phyloP scores from a whole-genome alignment of 2,329 filamentous ascomycete species.

The Karstenula rhodostoma region DNA sequence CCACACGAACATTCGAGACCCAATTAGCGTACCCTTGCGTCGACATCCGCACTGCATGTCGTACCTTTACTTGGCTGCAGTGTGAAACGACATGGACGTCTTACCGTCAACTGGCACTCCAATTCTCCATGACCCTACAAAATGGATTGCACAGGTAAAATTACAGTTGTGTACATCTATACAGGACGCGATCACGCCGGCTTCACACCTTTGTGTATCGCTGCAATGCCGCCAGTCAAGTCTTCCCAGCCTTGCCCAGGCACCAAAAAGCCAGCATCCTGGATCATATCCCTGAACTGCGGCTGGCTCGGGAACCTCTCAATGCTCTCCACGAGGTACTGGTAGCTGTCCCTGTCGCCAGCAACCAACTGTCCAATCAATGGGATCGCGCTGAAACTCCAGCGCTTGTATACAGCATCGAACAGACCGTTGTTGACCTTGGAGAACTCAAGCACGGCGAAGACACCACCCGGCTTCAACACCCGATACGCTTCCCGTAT shows the following conservation, averaged over 20 bases:
- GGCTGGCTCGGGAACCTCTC: conserved; percentile 88
- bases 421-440: conserved; percentile 81
- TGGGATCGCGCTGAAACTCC: conserved; percentile 94
- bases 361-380: conserved; percentile 95
- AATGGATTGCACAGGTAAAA: not conserved
- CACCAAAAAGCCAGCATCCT: conserved; percentile 83
- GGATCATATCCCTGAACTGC: conserved; percentile 84
- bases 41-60: not conserved
- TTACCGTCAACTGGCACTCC: too few relatives aligned
- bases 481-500: conserved; percentile 85
- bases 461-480: conserved; percentile 91
- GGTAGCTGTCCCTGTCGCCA: conserved; percentile 93
- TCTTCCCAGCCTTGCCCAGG: conserved; percentile 81
- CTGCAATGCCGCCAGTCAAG: conserved; percentile 89
- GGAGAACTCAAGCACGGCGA: conserved; percentile 95
- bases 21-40: not conserved
- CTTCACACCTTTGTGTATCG: conserved; percentile 97
- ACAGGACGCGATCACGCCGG: conserved; percentile 51
- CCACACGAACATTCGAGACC: not conserved
- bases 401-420: conserved; percentile 88
- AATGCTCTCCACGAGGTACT: conserved; percentile 98
- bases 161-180: conserved; percentile 4
- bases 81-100: too few relatives aligned
- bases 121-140: not conserved
- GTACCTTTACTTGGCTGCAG: not conserved